Base-by-base conservation (phyloP, 2,329 filamentous ascomycete genomes). In the Xylaria sp. region DNA sequence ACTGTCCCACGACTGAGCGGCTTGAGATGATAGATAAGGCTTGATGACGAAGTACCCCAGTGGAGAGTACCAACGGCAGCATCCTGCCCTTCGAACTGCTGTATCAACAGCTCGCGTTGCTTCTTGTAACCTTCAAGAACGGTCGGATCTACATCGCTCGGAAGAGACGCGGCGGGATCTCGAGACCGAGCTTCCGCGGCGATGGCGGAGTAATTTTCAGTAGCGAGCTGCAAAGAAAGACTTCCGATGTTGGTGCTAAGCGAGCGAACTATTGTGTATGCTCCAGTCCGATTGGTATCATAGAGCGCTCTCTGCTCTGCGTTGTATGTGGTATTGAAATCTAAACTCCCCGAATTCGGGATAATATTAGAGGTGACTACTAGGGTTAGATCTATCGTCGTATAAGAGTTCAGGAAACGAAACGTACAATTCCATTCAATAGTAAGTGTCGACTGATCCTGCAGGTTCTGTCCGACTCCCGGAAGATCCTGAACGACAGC, bases 401-500 rank as follows among this genome's bases (percentile, higher is more conserved):
- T 42, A 42, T 17, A 31, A 11, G 33, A 42, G 22, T 22, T 27
- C n/a, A 47, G 27, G 4, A 20, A 45, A 5, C 5, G 22, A 1
- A 29, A 58, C 67, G 67, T 42, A 71, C 65, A 71, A 38, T 69
- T 71, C 57, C 71, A 77, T 33, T 66, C 63, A 50, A 61, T 29
- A 13, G 59, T 61, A n/a, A 62, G 51, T 31, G 50, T 62, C 33
- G 51, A 31, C 31, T 20, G 81, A 53, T 84, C 82, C 36, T 82
- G 79, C 22, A 83, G 77, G 67, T 83, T 83, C 51, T 81, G 75
- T 2, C 85, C 85, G 0, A 87, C 85, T 0, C 81, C 83, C 0
- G 84, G 82, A 0, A 84, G 76, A 55, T 86, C 79, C 1, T 80
- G 74, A 0, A 85, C 63, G 0, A 81, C 70, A 0, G 76, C 68